Base-by-base conservation (phyloP, 495 filamentous ascomycete species). In the Daldinia decipiens region DNA sequence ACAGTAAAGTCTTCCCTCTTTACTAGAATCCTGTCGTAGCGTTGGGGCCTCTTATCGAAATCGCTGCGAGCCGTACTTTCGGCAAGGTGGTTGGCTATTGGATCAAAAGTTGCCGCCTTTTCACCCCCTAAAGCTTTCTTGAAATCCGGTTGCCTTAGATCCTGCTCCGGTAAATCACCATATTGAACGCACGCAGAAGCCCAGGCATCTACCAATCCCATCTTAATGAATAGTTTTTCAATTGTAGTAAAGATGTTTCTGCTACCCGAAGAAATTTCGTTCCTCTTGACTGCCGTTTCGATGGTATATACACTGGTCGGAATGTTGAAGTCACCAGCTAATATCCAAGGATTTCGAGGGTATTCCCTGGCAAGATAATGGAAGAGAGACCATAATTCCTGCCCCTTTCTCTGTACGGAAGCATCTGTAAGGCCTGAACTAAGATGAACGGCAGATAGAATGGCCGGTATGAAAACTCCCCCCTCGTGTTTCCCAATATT, bases 301-400 rank as follows among this genome's bases (percentile, higher is more conserved):
- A 88, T 83, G 5, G 82, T 81, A 50, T 79, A 79, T 31, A 75
- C 68, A 1, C 87, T 89, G 5, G 84, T 87, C 5, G 82, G 76
- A 17, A 88, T 72, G 61, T 89, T 89, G 75, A 88, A 87, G 71
- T 89, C 87, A 1, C 87, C 87, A 1, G 83, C 86, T 31, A 89
- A 60, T 43, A 89, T 79, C 79, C 82, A 87, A 21, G 81, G 76
- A 62, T 81, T 79, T 0, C 55, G 31, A 26, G 74, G 58, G 51
- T 85, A 81, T 3, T 45, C 45, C 1, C 53, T 45, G 1, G 69
- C 71, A 12, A 89, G 62, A 67, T 86, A 78, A n/a, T 59, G 62
- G 9, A 84, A 67, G 12, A 88, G 29, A 36, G 74, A 76, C 51
- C 79, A 74, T 32, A 88, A 68, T 56, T 89, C 85, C 0, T 63